Base-by-base conservation (phyloP, 1,139 yeast genomes). In the Diutina mesorugosa region DNA sequence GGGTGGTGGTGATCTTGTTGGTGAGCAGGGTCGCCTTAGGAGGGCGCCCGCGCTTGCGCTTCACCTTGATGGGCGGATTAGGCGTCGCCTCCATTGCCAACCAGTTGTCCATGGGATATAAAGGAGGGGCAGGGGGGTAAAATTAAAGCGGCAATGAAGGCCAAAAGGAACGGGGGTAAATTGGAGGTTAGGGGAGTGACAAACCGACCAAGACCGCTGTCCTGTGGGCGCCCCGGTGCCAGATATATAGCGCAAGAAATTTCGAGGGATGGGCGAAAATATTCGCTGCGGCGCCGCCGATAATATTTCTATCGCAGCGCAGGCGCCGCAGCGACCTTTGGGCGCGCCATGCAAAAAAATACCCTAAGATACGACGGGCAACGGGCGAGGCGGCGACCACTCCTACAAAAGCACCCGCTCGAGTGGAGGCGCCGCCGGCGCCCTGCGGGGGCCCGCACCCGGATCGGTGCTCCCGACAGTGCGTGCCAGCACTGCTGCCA, bases 31-130 rank as follows among this genome's bases (percentile, higher is more conserved):
- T 71, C 54, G 73, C 66, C 65, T 76, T 76, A 38, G 80, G 80
- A 6, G 80, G 80, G 64, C 80, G 68, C 18, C 80, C 80, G 62
- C 80, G 66, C 62, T 74, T 76, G 58, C 74, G 67, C 50, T 62
- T 61, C 6, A 58, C 58, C 47, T 62, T 61, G 7, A 58, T 57
- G 9, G 59, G 60, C 16, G 53, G 53, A 7, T 50, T 32, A 5
- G 41, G 45, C 6, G 45, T 50, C 21, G 41, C 45, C 32, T 50
- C 53, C 53, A 50, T 50, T 32, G 28, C 51, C 38, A 48, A n/a
- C 12, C 35, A 48, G 41, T 10, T 29, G 16, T 48, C 28, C 51
- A 48, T 48, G 6, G 16, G 14, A 7, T 7, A 18, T 47, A 30
- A 21, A 18, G 29, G 10, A 45, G 16, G 10, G 26, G 26, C 10